A percentile compares a stretch with the other conserved stretches of the same genome.
phyloP scores from a whole-genome alignment of 2,329 filamentous ascomycete species.

The Huntiella moniliformis region DNA sequence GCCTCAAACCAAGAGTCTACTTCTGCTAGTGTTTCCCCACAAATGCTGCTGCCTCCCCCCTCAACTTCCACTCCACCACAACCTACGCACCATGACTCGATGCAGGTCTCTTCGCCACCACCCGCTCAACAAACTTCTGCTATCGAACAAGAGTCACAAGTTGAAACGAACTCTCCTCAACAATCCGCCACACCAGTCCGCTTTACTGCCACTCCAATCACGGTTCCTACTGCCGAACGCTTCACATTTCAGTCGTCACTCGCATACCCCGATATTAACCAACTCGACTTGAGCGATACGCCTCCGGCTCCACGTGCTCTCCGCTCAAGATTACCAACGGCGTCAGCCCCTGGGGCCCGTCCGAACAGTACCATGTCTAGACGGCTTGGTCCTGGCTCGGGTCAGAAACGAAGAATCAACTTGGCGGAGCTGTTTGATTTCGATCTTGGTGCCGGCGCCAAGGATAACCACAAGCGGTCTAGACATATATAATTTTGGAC shows the following conservation, averaged over 20 bases:
- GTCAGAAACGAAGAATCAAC: conserved; percentile 54
- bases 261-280: conserved; percentile 37
- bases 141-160: not conserved
- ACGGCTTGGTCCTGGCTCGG: conserved; percentile 43
- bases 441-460: conserved; percentile 41
- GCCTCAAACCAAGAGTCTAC: conserved; percentile 52
- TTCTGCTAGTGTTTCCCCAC: conserved; percentile 28
- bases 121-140: not conserved
- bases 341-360: conserved; percentile 12
- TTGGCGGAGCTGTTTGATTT: conserved; percentile 60
- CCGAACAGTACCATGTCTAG: conserved; percentile 14
- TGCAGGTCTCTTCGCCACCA: conserved; percentile 9
- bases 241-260: conserved; percentile 55
- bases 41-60: not conserved
- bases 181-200: conserved; percentile 15
- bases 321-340: conserved; percentile 3
- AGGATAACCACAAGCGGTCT: conserved; percentile 42
- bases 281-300: conserved; percentile 38
- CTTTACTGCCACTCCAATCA: conserved; percentile 16
- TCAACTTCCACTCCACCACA: conserved; percentile 13
- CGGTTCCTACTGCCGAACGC: conserved; percentile 35
- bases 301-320: conserved; percentile 13
- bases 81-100: conserved; percentile 15
- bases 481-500: conserved; percentile 23
- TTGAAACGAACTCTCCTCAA: not conserved